Conservation (phyloP, 2,329 filamentous ascomycete species). For the Talaromyces verruculosus region DNA sequence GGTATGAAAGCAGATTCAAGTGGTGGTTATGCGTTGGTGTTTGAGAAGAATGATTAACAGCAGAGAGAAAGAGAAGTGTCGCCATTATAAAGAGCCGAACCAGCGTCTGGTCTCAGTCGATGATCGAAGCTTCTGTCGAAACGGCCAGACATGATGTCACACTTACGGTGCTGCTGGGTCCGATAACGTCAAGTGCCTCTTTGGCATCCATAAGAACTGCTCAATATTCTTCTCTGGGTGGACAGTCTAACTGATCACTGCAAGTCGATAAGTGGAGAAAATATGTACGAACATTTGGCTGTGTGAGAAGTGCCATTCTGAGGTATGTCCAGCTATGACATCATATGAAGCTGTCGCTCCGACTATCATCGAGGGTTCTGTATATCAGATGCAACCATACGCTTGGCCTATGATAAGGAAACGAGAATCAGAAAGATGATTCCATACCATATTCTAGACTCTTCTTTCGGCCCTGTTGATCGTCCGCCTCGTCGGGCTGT, state of each 20-base stretch:
- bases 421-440: background rate
- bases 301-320: background rate
- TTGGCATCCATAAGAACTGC: background rate
- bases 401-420: background rate
- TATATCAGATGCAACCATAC: background rate
- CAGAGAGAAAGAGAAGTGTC: slow-evolving; percentile 28
- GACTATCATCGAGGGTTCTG: background rate
- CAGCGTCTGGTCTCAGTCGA: background rate
- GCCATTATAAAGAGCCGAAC: slow-evolving; percentile 7
- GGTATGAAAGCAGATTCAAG: background rate
- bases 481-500: background rate
- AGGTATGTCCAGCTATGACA: slow-evolving; percentile 11
- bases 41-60: background rate
- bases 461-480: background rate
- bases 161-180: slow-evolving; percentile 29
- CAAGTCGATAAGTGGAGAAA: slow-evolving; percentile 4
- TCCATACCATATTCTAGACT: background rate
- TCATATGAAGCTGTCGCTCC: slow-evolving; percentile 1
- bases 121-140: background rate
- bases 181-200: slow-evolving; percentile 20
- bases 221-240: background rate
- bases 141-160: slow-evolving; percentile 33
- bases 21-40: background rate
- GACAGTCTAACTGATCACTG: background rate
- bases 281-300: background rate